Evolutionary conservation across 768 basidiomycete genomes (phyloP).

Genomic region (Lyophyllum semitale): DNA sequence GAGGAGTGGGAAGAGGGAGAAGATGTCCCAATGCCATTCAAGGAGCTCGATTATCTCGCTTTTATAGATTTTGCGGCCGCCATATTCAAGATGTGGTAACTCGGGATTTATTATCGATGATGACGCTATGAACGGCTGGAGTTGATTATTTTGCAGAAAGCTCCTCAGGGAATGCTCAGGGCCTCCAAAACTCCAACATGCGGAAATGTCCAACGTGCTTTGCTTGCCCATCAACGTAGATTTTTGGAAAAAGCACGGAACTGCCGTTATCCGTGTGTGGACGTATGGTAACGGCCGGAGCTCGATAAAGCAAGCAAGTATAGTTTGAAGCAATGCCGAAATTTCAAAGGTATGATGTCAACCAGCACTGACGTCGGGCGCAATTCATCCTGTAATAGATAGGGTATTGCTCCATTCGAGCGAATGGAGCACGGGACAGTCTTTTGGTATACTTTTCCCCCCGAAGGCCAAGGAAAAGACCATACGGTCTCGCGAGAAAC

Average conservation of each 20-base stretch:
- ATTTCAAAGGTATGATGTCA: neutral
- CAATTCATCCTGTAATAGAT: neutral
- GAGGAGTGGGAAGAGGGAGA: neutral
- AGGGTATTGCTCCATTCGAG: neutral
- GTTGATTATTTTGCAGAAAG: conserved; percentile 10
- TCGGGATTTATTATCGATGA: conserved; percentile 14
- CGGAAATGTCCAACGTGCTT: neutral
- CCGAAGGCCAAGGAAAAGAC: neutral
- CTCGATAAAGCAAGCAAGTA: neutral
- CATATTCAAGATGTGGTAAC: neutral
- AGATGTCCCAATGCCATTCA: neutral
- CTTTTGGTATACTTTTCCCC: no score
- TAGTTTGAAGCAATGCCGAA: neutral
- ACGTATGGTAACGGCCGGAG: neutral
- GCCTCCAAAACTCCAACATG: neutral
- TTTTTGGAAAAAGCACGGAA: neutral
- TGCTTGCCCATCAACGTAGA: neutral
- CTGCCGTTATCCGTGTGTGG: neutral
- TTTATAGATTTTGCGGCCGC: conserved; percentile 11
- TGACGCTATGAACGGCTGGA: conserved; percentile 26
- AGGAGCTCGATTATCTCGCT: neutral
- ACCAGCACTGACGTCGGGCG: neutral
- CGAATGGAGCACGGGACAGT: no score
- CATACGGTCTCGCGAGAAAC: neutral
- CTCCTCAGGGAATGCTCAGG: neutral